phyloP scores from a whole-genome alignment of 1,284 basidiomycete species.

The Bjerkandera adusta region DNA sequence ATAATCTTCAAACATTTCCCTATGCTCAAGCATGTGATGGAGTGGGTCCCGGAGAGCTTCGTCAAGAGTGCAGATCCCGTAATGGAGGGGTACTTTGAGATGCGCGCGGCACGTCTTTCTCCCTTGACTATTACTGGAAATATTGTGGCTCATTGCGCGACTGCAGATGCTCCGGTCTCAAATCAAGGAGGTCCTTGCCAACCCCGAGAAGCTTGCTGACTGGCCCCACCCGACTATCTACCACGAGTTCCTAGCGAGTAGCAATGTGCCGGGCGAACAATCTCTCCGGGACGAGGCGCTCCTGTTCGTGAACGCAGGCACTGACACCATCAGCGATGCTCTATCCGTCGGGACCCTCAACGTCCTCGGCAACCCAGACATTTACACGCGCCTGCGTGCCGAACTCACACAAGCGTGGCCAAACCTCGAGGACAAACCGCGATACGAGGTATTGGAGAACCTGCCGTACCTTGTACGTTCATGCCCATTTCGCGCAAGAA shows the following conservation, averaged over 20 bases:
- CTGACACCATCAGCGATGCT: slow-evolving; percentile 24
- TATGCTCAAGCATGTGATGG: slow-evolving; percentile 12
- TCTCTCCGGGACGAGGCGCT: slow-evolving; percentile 26
- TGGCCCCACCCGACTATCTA: slow-evolving; percentile 29
- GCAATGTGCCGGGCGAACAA: slow-evolving; percentile 3
- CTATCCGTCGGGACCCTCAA: slow-evolving; percentile 7
- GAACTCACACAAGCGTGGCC: slow-evolving; percentile 31
- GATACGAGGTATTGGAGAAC: slow-evolving; percentile 26
- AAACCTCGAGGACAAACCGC: slow-evolving; percentile 18
- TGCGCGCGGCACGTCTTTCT: slow-evolving; percentile 5
- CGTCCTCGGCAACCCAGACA: slow-evolving; percentile 10
- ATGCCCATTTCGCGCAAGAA: neutral
- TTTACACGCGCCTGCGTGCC: slow-evolving; percentile 13
- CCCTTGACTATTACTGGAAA: slow-evolving; percentile 1
- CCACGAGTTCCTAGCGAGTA: slow-evolving; percentile 22
- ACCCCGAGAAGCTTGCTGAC: slow-evolving; percentile 21
- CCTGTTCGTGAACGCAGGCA: slow-evolving; percentile 28
- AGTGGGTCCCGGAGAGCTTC: slow-evolving; percentile 3
- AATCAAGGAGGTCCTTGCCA: slow-evolving; percentile 32
- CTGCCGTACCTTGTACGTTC: slow-evolving; percentile 30
- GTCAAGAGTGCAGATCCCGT: neutral
- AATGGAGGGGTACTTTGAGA: slow-evolving; percentile 14
- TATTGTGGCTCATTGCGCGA: neutral
- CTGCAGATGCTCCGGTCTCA: slow-evolving; percentile 19
- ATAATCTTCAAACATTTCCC: slow-evolving; percentile 26